A percentile compares a stretch with the other conserved stretches of the same genome.
phyloP scores from a whole-genome alignment of 2,329 filamentous ascomycete genomes.

The Diatrype stigma region DNA sequence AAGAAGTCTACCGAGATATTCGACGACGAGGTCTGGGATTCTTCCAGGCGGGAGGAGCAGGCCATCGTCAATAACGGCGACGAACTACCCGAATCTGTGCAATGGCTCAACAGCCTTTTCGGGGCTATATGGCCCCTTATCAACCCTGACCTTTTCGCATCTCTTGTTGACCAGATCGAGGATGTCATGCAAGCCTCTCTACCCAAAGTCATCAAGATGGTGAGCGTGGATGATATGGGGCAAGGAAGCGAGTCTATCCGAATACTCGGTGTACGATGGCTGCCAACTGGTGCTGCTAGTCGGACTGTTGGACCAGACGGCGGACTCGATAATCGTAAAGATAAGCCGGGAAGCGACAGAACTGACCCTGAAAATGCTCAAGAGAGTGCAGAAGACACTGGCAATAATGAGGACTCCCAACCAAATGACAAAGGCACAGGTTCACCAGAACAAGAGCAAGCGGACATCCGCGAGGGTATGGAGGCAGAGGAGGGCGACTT shows the following conservation, averaged over 20 bases:
- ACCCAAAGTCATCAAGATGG: slow-evolving; percentile 66
- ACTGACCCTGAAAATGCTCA: slow-evolving; percentile 35
- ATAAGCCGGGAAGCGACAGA: slow-evolving; percentile 44
- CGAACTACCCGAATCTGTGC: slow-evolving; percentile 59
- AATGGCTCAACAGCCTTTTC: slow-evolving; percentile 69
- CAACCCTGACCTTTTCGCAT: slow-evolving; percentile 70
- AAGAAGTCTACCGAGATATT: slow-evolving; percentile 61
- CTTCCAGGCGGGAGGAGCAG: slow-evolving; percentile 51
- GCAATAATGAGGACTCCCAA: slow-evolving; percentile 24
- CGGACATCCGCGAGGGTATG: slow-evolving; percentile 53
- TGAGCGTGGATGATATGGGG: slow-evolving; percentile 70
- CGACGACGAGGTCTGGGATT: slow-evolving; percentile 67
- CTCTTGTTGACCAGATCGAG: slow-evolving; percentile 66
- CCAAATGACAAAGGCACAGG: slow-evolving; percentile 23
- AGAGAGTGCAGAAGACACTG: slow-evolving; percentile 17
- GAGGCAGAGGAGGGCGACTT: slow-evolving; percentile 75
- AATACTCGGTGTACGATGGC: slow-evolving; percentile 67
- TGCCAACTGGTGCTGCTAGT: slow-evolving; percentile 66
- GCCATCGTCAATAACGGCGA: slow-evolving; percentile 36
- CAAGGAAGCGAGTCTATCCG: slow-evolving; percentile 69
- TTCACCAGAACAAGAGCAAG: slow-evolving; percentile 33
- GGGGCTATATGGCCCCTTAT: slow-evolving; percentile 68
- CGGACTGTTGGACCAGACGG: slow-evolving; percentile 57
- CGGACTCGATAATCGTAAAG: slow-evolving; percentile 41
- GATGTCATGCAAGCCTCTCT: slow-evolving; percentile 78